A percentile compares a stretch with the other conserved stretches of the same genome.
phyloP scores from a whole-genome alignment of 2,329 filamentous ascomycete species.

The Paraphoma sp. region DNA sequence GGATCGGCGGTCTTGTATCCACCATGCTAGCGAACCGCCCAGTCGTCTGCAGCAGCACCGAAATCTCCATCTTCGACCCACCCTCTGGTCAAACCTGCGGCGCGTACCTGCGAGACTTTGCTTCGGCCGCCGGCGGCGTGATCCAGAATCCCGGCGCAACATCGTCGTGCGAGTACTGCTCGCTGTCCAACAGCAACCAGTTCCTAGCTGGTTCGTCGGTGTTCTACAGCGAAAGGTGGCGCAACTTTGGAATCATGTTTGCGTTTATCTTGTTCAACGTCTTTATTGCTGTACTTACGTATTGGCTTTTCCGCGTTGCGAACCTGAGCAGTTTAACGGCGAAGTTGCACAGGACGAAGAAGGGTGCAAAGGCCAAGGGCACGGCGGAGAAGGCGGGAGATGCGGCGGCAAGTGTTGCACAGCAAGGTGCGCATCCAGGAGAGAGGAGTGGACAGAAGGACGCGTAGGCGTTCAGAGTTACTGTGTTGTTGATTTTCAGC shows the following conservation, averaged over 20 bases:
- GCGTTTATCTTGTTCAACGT: conserved; percentile 71
- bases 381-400: conserved; percentile 18
- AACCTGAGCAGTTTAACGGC: conserved; percentile 24
- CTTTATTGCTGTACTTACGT: conserved; percentile 62
- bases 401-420: conserved; percentile 13
- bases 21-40: conserved; percentile 52
- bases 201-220: conserved; percentile 54
- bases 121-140: conserved; percentile 45
- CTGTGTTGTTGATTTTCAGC: too few species aligned
- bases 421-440: conserved; percentile 26
- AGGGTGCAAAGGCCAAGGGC: conserved; percentile 21
- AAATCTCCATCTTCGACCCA: conserved; percentile 52
- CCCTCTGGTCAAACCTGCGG: conserved; percentile 51
- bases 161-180: conserved; percentile 58
- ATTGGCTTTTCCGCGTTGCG: conserved; percentile 55
- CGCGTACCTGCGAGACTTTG: conserved; percentile 54
- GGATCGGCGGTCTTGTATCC: conserved; percentile 51
- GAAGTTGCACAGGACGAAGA: conserved; percentile 23
- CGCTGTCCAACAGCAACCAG: conserved; percentile 53
- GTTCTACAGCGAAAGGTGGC: conserved; percentile 62
- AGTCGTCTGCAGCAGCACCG: conserved; percentile 55
- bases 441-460: conserved; percentile 25
- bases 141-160: conserved; percentile 55
- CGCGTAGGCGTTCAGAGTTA: neutral
- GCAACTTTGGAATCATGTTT: conserved; percentile 75